Base-by-base conservation (phyloP, 805 yeast species). In the Saccharomycopsis babjevae region DNA sequence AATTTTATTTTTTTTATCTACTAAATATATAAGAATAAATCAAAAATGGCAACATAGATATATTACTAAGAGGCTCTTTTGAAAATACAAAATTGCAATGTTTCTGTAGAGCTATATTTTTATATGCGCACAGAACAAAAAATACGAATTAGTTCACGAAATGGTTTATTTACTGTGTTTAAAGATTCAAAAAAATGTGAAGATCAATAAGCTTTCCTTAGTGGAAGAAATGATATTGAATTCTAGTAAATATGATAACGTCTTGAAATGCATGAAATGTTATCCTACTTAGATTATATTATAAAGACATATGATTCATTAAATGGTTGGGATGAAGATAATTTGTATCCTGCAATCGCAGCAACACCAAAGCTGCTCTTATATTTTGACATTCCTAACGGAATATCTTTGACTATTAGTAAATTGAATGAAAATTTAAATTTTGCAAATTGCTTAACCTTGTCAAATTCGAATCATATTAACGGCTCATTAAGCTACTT, bases 401-500 rank as follows among this genome's bases (percentile, higher is more conserved):
- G 91, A 16, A 72, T 83, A 42, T 79, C 79, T 61, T 69, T 93
- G 59, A 85, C 81, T 63, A 76, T 90, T 3, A 82, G 94, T 1
- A 83, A 92, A 39, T 84, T 83, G 67, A 77, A 94, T 0, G 79
- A 96, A 0, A 81, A 79, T 2, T 74, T 82, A 67, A 84, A 89
- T 65, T 46, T 46, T 46, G 90, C 88, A 58, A 84, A 90, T 28
- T 83, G 90, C 16, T 80, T 89, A 66, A 81, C 88, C 8, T 75
- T 93, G 15, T 79, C 88, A 42, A 87, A 85, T 66, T 70, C 79
- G 40, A 84, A 82, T 40, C 72, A 79, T 1, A 80, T 94, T 50
- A 84, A 85, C 66, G 97, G 98, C 1, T 86, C 97, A 0, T 68
- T 93, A 34, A 84, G 97, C 0, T 93, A 93, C 69, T 69, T 91